These are phyloP conservation scores for Dryas alaskensis DNA, from an alignment of 306 rosid genomes.

Conservation along the genomic window DNA sequence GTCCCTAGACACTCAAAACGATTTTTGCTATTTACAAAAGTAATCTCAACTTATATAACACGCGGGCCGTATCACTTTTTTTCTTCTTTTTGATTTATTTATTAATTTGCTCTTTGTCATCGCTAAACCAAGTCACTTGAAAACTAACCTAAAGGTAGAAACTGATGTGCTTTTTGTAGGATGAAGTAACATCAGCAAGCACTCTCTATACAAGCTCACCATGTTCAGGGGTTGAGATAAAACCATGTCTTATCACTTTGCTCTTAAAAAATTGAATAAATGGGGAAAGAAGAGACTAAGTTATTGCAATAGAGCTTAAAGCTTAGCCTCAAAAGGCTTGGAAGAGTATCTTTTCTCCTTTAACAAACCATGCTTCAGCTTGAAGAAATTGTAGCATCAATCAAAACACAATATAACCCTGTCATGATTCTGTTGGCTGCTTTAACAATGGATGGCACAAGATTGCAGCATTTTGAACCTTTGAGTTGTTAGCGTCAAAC, in stretches of 20 bases:
- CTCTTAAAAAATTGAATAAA: no score
- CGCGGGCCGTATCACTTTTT: neutral
- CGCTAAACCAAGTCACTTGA: neutral
- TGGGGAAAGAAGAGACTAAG: no score
- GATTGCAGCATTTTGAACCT: neutral
- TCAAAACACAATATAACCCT: constrained; percentile 10
- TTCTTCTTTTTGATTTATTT: neutral
- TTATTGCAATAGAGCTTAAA: neutral
- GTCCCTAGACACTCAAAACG: no score
- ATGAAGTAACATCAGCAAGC: neutral
- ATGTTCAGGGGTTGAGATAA: constrained; percentile 4
- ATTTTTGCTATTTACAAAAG: no score
- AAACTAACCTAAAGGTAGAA: neutral
- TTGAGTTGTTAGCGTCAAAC: neutral
- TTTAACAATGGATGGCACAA: constrained; percentile 2
- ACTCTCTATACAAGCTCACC: neutral
- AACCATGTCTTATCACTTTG: constrained; percentile 1
- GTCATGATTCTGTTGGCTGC: constrained; percentile 27
- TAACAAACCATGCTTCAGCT: constrained; percentile 19
- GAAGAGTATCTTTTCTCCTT: constrained; percentile 7
- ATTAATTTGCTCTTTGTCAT: neutral
- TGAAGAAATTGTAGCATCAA: constrained; percentile 12
- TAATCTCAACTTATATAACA: no score
- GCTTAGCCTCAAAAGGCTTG: neutral
- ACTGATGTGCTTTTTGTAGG: neutral